Conservation (phyloP, 495 filamentous ascomycete genomes). For the Cercophora sp. region DNA sequence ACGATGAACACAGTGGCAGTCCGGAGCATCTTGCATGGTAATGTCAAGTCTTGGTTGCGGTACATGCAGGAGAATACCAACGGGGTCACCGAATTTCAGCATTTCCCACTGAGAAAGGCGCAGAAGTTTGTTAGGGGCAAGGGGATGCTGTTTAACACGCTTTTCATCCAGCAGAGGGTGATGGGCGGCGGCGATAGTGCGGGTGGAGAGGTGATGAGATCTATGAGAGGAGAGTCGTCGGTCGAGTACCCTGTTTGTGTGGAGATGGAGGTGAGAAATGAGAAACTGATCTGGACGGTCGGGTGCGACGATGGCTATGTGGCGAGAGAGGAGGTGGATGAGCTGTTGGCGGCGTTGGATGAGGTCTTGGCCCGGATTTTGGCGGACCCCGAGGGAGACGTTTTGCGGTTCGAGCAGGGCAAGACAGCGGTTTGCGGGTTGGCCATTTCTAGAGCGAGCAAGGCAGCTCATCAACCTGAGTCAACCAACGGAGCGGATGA, state of each 20-base stretch:
- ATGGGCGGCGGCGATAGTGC: no score
- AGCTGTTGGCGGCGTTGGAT: slow-evolving; percentile 53
- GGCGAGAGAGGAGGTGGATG: slow-evolving; percentile 31
- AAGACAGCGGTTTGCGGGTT: slow-evolving; percentile 54
- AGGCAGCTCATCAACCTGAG: no score
- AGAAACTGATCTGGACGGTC: slow-evolving; percentile 58
- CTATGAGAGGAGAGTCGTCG: slow-evolving; percentile 54
- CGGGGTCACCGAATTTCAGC: slow-evolving; percentile 52
- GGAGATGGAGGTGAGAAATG: slow-evolving; percentile 63
- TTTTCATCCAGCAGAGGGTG: slow-evolving; percentile 64
- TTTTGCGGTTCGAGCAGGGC: slow-evolving; percentile 46
- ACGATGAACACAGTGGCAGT: slow-evolving; percentile 75
- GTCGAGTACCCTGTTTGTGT: slow-evolving; percentile 78
- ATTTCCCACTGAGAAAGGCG: slow-evolving; percentile 62
- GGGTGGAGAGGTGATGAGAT: slow-evolving; percentile 37
- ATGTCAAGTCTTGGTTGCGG: slow-evolving; percentile 52
- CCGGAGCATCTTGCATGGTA: slow-evolving; percentile 60
- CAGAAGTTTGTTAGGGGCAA: slow-evolving; percentile 37
- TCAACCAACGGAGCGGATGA: no score
- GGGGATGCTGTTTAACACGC: slow-evolving; percentile 55
- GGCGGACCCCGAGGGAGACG: slow-evolving; percentile 37
- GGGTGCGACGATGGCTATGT: slow-evolving; percentile 60
- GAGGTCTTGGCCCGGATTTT: slow-evolving; percentile 51
- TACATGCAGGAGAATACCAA: slow-evolving; percentile 62
- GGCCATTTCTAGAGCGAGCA: slow-evolving; percentile 10